Conservation (phyloP, 805 yeast species). For the Ogataea zsoltii region DNA sequence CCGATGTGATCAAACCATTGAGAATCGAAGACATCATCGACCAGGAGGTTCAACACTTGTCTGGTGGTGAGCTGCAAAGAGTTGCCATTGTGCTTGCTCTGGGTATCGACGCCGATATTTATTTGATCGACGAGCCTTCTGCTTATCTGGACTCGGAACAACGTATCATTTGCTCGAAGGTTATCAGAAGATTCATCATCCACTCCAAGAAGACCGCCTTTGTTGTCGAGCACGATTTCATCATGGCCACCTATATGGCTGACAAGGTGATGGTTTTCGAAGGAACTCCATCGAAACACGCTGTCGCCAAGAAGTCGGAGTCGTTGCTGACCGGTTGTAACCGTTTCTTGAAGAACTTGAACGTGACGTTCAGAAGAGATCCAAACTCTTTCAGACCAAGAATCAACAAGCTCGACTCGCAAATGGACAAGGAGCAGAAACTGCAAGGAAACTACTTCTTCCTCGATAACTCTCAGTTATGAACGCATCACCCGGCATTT, state of each 20-base stretch:
- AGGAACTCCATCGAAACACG: slow-evolving; percentile 86
- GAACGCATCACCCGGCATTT: slow-evolving; percentile 2
- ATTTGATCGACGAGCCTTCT: slow-evolving; percentile 97
- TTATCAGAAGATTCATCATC: slow-evolving; percentile 92
- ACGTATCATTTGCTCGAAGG: slow-evolving; percentile 98
- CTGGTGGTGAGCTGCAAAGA: slow-evolving; percentile 99
- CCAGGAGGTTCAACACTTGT: slow-evolving; percentile 95
- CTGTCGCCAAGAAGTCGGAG: slow-evolving; percentile 88
- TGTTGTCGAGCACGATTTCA: slow-evolving; percentile 99
- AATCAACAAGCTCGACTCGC: slow-evolving; percentile 95
- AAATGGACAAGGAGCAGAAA: slow-evolving; percentile 99
- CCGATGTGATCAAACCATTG: slow-evolving; percentile 96
- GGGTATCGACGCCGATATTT: slow-evolving; percentile 94
- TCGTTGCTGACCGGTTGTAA: slow-evolving; percentile 96
- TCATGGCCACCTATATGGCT: slow-evolving; percentile 99
- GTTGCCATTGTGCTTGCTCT: slow-evolving; percentile 95
- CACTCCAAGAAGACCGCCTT: slow-evolving; percentile 99
- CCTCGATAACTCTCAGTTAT: slow-evolving; percentile 65
- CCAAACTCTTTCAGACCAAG: slow-evolving; percentile 98
- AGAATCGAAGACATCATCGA: slow-evolving; percentile 92
- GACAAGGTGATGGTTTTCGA: slow-evolving; percentile 98
- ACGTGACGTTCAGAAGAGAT: slow-evolving; percentile 98
- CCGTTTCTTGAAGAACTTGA: slow-evolving; percentile 92
- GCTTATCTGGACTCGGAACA: slow-evolving; percentile 99
- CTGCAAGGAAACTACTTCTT: slow-evolving; percentile 91